These are phyloP conservation scores for Scorias spongiosa DNA, from an alignment of 2,329 filamentous ascomycete species.

Conservation along the genomic window DNA sequence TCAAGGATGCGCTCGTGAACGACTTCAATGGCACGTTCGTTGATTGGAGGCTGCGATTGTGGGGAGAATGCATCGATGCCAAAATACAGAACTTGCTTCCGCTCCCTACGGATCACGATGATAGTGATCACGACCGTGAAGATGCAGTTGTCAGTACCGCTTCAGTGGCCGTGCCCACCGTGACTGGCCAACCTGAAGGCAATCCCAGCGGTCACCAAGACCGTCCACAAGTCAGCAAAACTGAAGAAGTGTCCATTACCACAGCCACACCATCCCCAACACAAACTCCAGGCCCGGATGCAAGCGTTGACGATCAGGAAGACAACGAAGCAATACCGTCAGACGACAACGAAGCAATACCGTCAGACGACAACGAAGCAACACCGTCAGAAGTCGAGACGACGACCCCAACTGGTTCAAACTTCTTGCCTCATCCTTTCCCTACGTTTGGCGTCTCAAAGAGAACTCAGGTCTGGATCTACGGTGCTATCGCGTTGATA, in stretches of 20 bases:
- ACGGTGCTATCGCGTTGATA: slow-evolving; percentile 71
- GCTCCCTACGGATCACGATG: slow-evolving; percentile 68
- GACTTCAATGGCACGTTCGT: slow-evolving; percentile 61
- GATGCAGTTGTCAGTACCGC: slow-evolving; percentile 47
- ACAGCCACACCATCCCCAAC: slow-evolving; percentile 7
- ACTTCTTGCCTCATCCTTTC: slow-evolving; percentile 69
- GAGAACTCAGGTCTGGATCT: slow-evolving; percentile 86
- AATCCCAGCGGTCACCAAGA: slow-evolving; percentile 32
- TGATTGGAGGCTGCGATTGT: slow-evolving; percentile 89
- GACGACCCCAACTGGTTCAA: slow-evolving; percentile 23
- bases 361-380: slow-evolving; percentile 7
- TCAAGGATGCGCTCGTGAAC: slow-evolving; percentile 74
- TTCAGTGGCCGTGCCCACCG: slow-evolving; percentile 29
- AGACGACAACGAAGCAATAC: slow-evolving; percentile 16
- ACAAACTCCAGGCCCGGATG: slow-evolving; percentile 10
- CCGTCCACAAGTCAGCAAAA: slow-evolving; percentile 47
- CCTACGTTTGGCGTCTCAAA: slow-evolving; percentile 82
- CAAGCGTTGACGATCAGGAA: slow-evolving; percentile 14
- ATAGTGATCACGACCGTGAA: slow-evolving; percentile 57
- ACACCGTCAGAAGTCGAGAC: slow-evolving; percentile 10
- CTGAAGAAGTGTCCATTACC: slow-evolving; percentile 13
- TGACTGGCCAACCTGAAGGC: slow-evolving; percentile 29
- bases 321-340: slow-evolving; percentile 8
- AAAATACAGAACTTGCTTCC: slow-evolving; percentile 59
- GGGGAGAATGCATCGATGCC: slow-evolving; percentile 74